phyloP scores from a whole-genome alignment of 2,329 filamentous ascomycete genomes.

The Mycosphaerella sp. region DNA sequence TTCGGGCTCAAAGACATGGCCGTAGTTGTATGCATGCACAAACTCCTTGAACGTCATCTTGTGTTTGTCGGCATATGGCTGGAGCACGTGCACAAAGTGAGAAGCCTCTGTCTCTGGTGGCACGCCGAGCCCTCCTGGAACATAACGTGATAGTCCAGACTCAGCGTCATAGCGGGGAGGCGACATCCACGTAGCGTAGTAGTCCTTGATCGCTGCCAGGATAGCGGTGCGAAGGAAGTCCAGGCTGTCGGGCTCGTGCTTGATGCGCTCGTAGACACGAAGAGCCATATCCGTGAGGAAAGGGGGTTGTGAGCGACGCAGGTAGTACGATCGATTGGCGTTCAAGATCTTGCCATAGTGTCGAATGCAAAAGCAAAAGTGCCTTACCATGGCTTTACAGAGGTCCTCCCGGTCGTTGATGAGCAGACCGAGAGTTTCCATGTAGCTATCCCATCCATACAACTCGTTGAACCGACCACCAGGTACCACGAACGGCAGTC shows the following conservation, averaged over 20 bases:
- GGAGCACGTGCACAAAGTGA: conserved; percentile 77
- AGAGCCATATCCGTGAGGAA: conserved; percentile 97
- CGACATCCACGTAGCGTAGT: conserved; percentile 77
- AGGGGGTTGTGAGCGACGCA: conserved; percentile 87
- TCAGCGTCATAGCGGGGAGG: conserved; percentile 66
- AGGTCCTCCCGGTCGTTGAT: conserved; percentile 79
- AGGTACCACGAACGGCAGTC: conserved; percentile 92
- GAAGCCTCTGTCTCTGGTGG: conserved; percentile 85
- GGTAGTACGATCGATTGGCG: conserved; percentile 92
- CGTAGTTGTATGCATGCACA: conserved; percentile 78
- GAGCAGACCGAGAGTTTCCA: conserved; percentile 87
- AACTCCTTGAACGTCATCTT: conserved; percentile 77
- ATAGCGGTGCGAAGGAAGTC: conserved; percentile 77
- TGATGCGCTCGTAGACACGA: conserved; percentile 87
- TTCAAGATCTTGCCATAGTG: conserved; percentile 99
- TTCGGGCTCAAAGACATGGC: conserved; percentile 71
- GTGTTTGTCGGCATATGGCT: conserved; percentile 78
- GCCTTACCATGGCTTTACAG: conserved; percentile 88
- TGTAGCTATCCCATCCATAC: conserved; percentile 99
- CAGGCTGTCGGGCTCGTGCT: conserved; percentile 69
- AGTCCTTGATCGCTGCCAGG: conserved; percentile 93
- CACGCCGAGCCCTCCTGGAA: conserved; percentile 75
- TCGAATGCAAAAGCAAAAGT: conserved; percentile 97
- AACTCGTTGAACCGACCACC: conserved; percentile 97
- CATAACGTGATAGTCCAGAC: conserved; percentile 77